Conservation (phyloP, 106 monocot genomes). For the Ottelia alismoides region DNA sequence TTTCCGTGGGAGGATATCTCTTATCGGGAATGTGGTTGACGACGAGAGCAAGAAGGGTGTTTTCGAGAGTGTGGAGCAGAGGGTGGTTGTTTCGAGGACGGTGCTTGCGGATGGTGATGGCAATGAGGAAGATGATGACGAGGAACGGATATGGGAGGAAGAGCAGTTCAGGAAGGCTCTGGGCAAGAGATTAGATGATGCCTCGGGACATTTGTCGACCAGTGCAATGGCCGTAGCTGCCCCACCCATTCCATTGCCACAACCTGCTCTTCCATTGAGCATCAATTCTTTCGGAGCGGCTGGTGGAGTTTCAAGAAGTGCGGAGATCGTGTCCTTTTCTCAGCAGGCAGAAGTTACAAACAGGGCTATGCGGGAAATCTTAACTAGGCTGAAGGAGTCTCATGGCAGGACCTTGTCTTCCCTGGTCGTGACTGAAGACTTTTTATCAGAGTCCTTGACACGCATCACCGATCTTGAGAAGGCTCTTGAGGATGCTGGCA, state of each 20-base stretch:
- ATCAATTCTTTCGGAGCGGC: constrained; percentile 7
- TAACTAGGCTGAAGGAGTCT: constrained; percentile 54
- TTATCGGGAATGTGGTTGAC: constrained; percentile 39
- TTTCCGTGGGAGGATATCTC: constrained; percentile 49
- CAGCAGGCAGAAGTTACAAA: constrained; percentile 65
- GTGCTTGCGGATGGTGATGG: constrained; percentile 9
- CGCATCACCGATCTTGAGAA: constrained; percentile 69
- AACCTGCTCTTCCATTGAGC: constrained; percentile 2
- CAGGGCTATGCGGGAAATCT: constrained; percentile 45
- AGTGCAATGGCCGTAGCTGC: neutral
- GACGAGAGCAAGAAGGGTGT: constrained; percentile 44
- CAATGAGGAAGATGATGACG: constrained; percentile 73
- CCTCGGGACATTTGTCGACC: constrained; percentile 7
- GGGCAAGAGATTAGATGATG: constrained; percentile 76
- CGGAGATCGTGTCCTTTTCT: constrained; percentile 56
- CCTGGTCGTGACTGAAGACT: constrained; percentile 48
- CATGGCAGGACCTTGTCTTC: constrained; percentile 45
- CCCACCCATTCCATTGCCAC: neutral
- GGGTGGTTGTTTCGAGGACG: constrained; percentile 3
- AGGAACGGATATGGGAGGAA: constrained; percentile 94
- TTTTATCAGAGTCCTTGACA: constrained; percentile 43
- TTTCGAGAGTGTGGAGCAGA: constrained; percentile 35
- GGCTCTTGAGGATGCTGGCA: constrained; percentile 48
- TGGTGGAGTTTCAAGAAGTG: constrained; percentile 29
- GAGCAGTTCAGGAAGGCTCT: constrained; percentile 88